These are phyloP conservation scores for Fraxinus xanthoxyloides DNA, from an alignment of 305 asterid genomes.

Conservation along the genomic window DNA sequence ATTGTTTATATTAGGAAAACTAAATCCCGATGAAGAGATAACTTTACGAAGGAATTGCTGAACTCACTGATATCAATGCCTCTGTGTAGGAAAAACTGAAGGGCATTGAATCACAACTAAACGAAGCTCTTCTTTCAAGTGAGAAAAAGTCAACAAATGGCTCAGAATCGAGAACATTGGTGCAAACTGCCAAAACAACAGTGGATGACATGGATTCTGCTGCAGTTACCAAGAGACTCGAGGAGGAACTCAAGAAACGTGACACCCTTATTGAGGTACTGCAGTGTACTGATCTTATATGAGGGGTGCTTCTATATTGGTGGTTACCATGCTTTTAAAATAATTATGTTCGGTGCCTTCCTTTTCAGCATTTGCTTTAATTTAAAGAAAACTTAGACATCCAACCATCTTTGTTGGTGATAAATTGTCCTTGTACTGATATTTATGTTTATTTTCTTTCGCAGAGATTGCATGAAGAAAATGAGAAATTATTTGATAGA, in stretches of 20 bases:
- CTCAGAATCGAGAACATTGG: slow-evolving; percentile 45
- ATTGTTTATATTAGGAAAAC: slow-evolving; percentile 7
- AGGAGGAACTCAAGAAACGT: slow-evolving; percentile 94
- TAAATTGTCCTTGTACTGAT: slow-evolving; percentile 16
- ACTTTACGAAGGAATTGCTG: slow-evolving; percentile 3
- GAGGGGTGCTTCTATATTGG: slow-evolving; percentile 4
- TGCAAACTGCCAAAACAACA: slow-evolving; percentile 39
- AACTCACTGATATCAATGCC: slow-evolving; percentile 22
- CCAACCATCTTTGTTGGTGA: slow-evolving; percentile 24
- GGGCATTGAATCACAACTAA: slow-evolving; percentile 63
- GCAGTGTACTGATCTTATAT: slow-evolving; percentile 8
- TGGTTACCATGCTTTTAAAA: neutral
- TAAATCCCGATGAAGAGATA: slow-evolving; percentile 13
- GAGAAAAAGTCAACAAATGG: slow-evolving; percentile 47
- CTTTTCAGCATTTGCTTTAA: slow-evolving; percentile 15
- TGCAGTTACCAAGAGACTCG: slow-evolving; percentile 86
- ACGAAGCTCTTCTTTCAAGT: slow-evolving; percentile 57
- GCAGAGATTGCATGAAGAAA: slow-evolving; percentile 98
- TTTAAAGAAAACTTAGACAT: slow-evolving; percentile 2
- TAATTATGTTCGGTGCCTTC: neutral
- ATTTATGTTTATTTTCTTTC: slow-evolving; percentile 19
- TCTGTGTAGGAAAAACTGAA: slow-evolving; percentile 69
- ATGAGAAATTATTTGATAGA: slow-evolving; percentile 91
- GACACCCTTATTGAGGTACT: slow-evolving; percentile 97
- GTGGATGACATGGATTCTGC: slow-evolving; percentile 64